A percentile compares a stretch with the other conserved stretches of the same genome.
phyloP scores from a whole-genome alignment of 768 basidiomycete species.

The Phaeotremella skinneri region DNA sequence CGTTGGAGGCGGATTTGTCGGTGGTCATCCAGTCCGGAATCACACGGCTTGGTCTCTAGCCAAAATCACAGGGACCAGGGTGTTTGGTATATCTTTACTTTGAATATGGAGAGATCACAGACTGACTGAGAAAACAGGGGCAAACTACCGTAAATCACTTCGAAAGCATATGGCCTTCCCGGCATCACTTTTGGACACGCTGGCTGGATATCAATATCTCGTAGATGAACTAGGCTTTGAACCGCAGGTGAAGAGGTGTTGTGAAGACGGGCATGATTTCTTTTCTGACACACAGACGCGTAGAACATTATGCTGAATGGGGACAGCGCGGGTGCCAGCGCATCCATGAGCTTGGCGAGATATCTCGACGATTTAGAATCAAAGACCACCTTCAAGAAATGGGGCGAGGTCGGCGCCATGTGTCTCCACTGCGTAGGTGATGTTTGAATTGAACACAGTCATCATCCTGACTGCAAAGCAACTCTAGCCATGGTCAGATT shows the following conservation, averaged over 20 bases:
- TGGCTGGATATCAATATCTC: neutral
- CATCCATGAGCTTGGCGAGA: neutral
- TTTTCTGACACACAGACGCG: neutral
- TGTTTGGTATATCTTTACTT: neutral
- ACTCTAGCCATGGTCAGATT: neutral
- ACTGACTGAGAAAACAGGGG: neutral
- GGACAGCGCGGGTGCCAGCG: neutral
- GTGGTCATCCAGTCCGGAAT: conserved; percentile 1
- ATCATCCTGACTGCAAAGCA: too few species aligned
- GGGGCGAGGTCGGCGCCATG: neutral
- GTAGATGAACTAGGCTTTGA: neutral
- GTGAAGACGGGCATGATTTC: too few species aligned
- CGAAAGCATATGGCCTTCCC: conserved; percentile 1
- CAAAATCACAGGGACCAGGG: neutral
- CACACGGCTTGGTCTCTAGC: neutral
- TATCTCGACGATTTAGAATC: neutral
- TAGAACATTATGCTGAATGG: conserved; percentile 2
- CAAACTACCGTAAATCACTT: neutral
- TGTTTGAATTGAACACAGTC: neutral
- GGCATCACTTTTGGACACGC: neutral
- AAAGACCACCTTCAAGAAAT: neutral
- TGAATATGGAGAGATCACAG: too few species aligned
- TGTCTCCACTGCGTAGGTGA: neutral
- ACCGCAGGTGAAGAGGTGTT: neutral
- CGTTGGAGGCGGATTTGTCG: conserved; percentile 4